Base-by-base conservation (phyloP, 208 protist species). In the Leishmania lainsoni region DNA sequence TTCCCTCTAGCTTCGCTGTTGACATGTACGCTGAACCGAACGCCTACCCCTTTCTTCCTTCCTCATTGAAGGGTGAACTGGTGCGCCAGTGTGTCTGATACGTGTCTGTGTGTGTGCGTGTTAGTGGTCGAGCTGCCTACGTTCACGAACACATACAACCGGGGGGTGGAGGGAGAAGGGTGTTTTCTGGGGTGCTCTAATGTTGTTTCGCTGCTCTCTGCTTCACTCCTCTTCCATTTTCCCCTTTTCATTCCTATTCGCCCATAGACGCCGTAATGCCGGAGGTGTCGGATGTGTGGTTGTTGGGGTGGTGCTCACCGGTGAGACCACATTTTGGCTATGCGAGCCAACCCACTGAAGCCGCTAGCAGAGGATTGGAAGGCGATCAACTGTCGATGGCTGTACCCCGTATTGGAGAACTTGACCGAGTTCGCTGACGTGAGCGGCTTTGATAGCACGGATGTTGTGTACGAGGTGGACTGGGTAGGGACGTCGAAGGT, bases 321-420 rank as follows among this genome's bases (percentile, higher is more conserved):
- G 90, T 29, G 92, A 97, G 84, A 84, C 90, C 51, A 94, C 86
- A 16, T 97, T 91, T 77, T 97, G 94, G 93, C 81, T 97, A 39
- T 89, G 90, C 52, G 86, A 91, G 75, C 92, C 88, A 17, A 76
- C 83, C 8, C 81, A 79, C 51, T 85, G 12, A 92, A 89, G 52
- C 81, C 85, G 48, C 76, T 95, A 29, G 51, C 72, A 4, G 78
- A 81, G 5, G 90, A 91, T 49, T 97, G 94, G 93, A 91, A 85
- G 73, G 32, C 65, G n/a, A 79, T 81, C 74, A 90, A 80, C 56
- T 92, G 88, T 79, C 84, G 86, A 59, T 97, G 94, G 93, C 80
- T 97, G 12, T 97, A 97, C 71, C 90, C 90, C 39, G 87, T 93
- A 10, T 83, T 92, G 68, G 83, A 85, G 32, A 86, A 83, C 29